Conservation (phyloP, 1,284 basidiomycete genomes). For the Cyathus olla region DNA sequence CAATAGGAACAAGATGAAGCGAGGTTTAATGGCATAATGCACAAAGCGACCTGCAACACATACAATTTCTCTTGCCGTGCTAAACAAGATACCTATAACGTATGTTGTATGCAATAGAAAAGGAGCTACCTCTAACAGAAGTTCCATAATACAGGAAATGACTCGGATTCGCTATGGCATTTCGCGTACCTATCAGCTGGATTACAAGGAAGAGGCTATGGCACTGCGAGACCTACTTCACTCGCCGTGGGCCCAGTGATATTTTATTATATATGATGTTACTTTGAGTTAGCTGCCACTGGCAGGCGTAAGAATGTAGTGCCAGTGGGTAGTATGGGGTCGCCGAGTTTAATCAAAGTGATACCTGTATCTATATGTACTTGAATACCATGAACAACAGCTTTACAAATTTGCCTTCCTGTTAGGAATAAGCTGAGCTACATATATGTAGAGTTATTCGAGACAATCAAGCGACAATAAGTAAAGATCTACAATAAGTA, state of each 20-base stretch:
- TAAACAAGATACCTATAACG: constrained; percentile 89
- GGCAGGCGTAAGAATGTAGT: too few species aligned
- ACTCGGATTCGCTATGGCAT: constrained; percentile 88
- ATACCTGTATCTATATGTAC: too few species aligned
- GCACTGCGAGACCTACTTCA: constrained; percentile 67
- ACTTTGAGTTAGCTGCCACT: too few species aligned
- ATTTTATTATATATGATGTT: constrained; percentile 3
- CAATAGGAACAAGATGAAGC: constrained; percentile 73
- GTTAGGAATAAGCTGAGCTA: too few species aligned
- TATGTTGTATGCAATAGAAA: constrained; percentile 46
- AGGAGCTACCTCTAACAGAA: background rate
- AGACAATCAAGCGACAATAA: too few species aligned
- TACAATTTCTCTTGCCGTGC: constrained; percentile 92
- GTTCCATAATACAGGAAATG: constrained; percentile 64
- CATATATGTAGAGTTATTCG: too few species aligned
- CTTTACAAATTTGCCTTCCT: too few species aligned
- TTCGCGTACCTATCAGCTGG: constrained; percentile 71
- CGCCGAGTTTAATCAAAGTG: too few species aligned
- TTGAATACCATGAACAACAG: too few species aligned
- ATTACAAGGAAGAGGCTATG: constrained; percentile 80
- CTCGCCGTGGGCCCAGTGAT: constrained; percentile 50
- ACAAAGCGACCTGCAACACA: constrained; percentile 74
- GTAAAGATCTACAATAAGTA: too few species aligned
- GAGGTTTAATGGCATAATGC: constrained; percentile 72
- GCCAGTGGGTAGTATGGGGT: too few species aligned